A percentile compares a stretch with the other conserved stretches of the same genome.
phyloP scores from a whole-genome alignment of 805 yeast species.

The Candida chilensis region DNA sequence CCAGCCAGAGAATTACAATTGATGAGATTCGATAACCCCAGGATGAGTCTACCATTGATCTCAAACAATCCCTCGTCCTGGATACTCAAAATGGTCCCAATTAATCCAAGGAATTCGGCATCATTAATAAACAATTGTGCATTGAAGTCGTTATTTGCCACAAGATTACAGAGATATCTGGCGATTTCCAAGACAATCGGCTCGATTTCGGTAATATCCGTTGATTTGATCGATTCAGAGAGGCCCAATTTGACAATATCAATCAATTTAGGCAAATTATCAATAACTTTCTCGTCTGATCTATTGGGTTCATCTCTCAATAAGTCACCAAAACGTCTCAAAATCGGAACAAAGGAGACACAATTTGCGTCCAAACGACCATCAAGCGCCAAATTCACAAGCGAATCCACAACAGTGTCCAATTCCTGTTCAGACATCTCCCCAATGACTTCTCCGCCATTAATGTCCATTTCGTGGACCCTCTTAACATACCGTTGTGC shows the following conservation, averaged over 20 bases:
- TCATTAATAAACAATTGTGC: conserved; percentile 5
- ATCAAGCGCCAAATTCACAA: conserved; percentile 9
- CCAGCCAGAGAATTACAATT: background rate
- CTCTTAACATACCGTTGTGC: conserved; percentile 1
- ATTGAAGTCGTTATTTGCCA: conserved; percentile 12
- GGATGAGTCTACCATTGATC: background rate
- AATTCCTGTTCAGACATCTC: conserved; percentile 8
- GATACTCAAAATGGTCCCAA: conserved; percentile 8
- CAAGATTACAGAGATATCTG: conserved; percentile 11
- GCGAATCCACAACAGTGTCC: conserved; percentile 11
- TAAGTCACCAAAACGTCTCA: conserved; percentile 10
- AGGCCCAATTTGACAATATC: conserved; percentile 3
- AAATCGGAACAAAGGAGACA: conserved; percentile 6
- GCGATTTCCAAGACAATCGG: conserved; percentile 7
- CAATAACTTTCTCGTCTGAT: conserved; percentile 5
- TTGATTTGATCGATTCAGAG: conserved; percentile 3
- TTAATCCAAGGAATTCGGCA: conserved; percentile 5
- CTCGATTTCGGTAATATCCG: conserved; percentile 2
- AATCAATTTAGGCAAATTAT: conserved; percentile 7
- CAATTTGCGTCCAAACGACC: conserved; percentile 5
- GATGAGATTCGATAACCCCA: conserved; percentile 1
- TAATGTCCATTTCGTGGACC: background rate
- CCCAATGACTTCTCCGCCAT: background rate
- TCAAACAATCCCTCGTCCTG: conserved; percentile 6
- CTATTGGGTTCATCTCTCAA: conserved; percentile 8